Conservation (phyloP, 1,284 basidiomycete genomes). For the Heterobasidion parviporum region DNA sequence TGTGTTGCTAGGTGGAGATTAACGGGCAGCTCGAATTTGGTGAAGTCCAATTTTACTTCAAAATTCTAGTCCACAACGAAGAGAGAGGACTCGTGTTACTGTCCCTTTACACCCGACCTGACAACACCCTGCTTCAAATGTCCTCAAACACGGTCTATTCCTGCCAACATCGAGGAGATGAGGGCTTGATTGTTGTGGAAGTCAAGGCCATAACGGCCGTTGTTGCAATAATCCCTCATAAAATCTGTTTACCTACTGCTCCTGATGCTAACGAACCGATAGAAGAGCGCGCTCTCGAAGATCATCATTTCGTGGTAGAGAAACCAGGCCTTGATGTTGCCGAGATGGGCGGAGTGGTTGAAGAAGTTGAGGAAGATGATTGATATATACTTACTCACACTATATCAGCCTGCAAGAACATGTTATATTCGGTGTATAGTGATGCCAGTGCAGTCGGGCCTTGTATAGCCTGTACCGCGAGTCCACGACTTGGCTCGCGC, state of each 20-base stretch:
- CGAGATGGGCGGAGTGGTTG: background rate
- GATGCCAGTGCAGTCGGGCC: too few relatives aligned
- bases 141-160: background rate
- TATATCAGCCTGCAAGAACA: too few relatives aligned
- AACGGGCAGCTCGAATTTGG: slow-evolving; percentile 12
- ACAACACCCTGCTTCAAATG: background rate
- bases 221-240: slow-evolving; percentile 3
- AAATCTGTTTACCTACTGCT: background rate
- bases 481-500: too few relatives aligned
- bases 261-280: background rate
- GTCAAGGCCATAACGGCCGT: background rate
- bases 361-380: background rate
- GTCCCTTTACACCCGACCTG: background rate
- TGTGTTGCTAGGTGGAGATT: slow-evolving; percentile 5
- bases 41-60: background rate
- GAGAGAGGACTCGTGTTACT: slow-evolving; percentile 2
- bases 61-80: background rate
- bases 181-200: background rate
- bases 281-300: background rate
- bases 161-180: background rate
- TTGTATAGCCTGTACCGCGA: too few relatives aligned
- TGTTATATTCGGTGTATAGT: too few relatives aligned
- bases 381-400: too few relatives aligned
- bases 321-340: slow-evolving; percentile 1
- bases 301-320: slow-evolving; percentile 1